Conservation (phyloP, 2,329 filamentous ascomycete genomes). For the Penicillium verrucosum region DNA sequence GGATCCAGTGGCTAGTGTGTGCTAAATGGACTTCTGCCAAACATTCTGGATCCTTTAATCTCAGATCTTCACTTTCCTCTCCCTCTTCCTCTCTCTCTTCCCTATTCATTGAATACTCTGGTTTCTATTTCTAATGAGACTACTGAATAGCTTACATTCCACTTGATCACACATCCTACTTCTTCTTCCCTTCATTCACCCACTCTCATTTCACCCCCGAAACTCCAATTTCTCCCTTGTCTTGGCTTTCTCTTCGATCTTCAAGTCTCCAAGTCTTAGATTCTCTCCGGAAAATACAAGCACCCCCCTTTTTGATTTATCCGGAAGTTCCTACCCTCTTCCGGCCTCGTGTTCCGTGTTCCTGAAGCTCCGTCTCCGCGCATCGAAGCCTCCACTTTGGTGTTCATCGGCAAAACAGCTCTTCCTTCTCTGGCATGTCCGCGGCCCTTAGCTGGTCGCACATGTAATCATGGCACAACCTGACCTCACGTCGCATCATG, state of each 20-base stretch:
- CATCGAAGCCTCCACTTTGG: conserved; percentile 18
- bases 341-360: conserved; percentile 11
- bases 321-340: background rate
- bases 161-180: background rate
- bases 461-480: conserved; percentile 46
- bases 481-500: conserved; percentile 53
- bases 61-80: conserved; percentile 16
- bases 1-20: conserved; percentile 12
- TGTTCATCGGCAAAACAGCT: conserved; percentile 29
- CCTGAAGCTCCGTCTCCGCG: conserved; percentile 6
- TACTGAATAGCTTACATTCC: background rate
- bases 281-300: background rate
- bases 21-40: conserved; percentile 10
- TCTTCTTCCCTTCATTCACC: conserved; percentile 6
- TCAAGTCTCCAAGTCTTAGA: background rate
- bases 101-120: background rate
- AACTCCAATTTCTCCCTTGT: conserved; percentile 7
- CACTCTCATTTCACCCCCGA: conserved; percentile 8
- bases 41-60: conserved; percentile 16
- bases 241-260: conserved; percentile 6
- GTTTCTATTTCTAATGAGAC: background rate
- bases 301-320: conserved; percentile 1
- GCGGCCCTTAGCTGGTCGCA: conserved; percentile 31
- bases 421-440: conserved; percentile 32
- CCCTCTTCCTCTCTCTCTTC: conserved; percentile 9